Evolutionary conservation across 1,284 basidiomycete species (phyloP), one percentile per base, ranked within the genome.

Genomic region (Irpex lacteus): DNA sequence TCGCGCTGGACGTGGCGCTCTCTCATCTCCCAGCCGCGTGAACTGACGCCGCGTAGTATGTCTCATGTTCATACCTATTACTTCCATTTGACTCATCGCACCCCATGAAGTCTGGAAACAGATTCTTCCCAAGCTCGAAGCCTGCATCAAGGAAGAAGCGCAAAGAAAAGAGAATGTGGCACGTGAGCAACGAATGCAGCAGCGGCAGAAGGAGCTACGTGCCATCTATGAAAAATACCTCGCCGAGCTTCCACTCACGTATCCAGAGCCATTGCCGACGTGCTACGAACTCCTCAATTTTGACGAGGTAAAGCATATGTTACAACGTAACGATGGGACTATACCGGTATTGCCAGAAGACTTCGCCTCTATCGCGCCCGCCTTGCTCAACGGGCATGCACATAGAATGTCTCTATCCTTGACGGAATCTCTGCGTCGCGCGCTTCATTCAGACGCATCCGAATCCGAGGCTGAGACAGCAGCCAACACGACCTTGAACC

Each of bases 81-180:
- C 4, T 11, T 34, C n/a, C 3, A 9, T 26, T 58, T 11, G 34
- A 34, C 32, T 34, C 32, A 34, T 34, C 34, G 4, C 34, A 13
- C 4, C 8, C 4, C 38, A 13, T 8, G 7, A 9, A 62, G 61
- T 62, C 19, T 62, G 61, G 61, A 62, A 62, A 44, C 54, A 58
- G 13, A 62, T 62, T 21, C 44, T 57, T 6, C 61, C 61, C n/a
- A 62, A 62, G 26, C 61, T 62, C 5, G 26, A 57, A 9, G 55
- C 13, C 15, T 26, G 52, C 8, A 62, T 62, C 37, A 18, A 19
- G 11, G 11, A 9, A 19, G 21, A 62, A 26, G 18, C 19, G 15
- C 52, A n/a, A 19, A 7, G 52, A n/a, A 26, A 56, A n/a, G 15
- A 13, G 7, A 7, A 47, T 34, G n/a, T n/a, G 18, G 55, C 7